Evolutionary conservation across 441 rosid species (phyloP).

Genomic region (Pelargonium cotyledonis): DNA sequence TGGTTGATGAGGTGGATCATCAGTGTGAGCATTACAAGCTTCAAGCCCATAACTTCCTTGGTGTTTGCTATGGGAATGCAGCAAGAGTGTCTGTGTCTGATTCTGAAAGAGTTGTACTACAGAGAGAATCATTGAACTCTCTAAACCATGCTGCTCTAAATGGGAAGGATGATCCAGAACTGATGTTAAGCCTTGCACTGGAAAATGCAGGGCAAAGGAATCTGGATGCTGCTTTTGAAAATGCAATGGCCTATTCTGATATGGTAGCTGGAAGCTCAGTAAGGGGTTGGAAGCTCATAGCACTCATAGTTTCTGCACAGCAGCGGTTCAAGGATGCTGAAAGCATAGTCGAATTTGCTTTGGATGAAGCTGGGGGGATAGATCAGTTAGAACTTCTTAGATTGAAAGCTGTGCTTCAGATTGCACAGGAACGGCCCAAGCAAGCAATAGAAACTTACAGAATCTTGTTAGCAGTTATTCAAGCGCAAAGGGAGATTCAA

Average conservation of each 20-base stretch:
- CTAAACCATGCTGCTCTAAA: conserved; percentile 48
- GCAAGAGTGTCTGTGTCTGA: conserved; percentile 68
- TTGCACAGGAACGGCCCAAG: conserved; percentile 74
- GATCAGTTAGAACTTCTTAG: conserved; percentile 74
- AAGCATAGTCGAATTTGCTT: conserved; percentile 52
- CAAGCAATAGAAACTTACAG: conserved; percentile 86
- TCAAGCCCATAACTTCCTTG: conserved; percentile 67
- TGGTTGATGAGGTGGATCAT: conserved; percentile 35
- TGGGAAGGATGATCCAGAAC: conserved; percentile 50
- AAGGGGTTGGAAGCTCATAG: conserved; percentile 68
- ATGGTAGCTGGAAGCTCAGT: conserved; percentile 47
- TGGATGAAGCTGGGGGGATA: conserved; percentile 62
- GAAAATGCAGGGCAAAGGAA: conserved; percentile 86
- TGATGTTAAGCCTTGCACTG: conserved; percentile 46
- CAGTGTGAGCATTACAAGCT: conserved; percentile 41
- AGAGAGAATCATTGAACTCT: conserved; percentile 52
- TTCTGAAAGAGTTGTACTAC: conserved; percentile 52
- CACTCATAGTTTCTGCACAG: conserved; percentile 66
- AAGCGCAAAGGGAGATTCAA: conserved; percentile 54
- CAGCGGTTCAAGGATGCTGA: conserved; percentile 70
- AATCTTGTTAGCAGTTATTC: conserved; percentile 58
- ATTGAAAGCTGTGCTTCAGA: conserved; percentile 69
- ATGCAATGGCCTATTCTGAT: conserved; percentile 49
- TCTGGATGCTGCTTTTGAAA: conserved; percentile 58
- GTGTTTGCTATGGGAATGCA: conserved; percentile 69